Evolutionary conservation across 805 yeast genomes (phyloP).

Genomic region (Saturnispora zaruensis): DNA sequence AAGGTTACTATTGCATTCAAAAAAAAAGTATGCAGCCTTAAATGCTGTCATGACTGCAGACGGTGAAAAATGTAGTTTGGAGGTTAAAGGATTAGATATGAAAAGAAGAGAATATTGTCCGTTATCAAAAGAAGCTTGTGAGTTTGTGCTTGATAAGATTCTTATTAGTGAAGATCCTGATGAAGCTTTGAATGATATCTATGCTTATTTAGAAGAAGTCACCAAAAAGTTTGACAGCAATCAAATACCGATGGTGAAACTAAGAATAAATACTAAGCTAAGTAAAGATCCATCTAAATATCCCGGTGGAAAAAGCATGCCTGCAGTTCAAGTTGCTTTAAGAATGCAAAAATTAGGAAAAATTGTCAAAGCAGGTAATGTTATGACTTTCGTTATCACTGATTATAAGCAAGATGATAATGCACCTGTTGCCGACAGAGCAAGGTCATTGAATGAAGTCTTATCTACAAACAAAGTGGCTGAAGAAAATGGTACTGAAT

Average conservation of each 20-base stretch:
- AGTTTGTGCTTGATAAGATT: constrained; percentile 61
- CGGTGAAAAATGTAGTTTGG: constrained; percentile 55
- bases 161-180: constrained; percentile 70
- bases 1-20: constrained; percentile 77
- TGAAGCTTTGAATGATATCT: constrained; percentile 62
- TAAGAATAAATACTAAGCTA: constrained; percentile 74
- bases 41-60: constrained; percentile 38
- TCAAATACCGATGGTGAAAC: constrained; percentile 57
- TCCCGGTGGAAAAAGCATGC: constrained; percentile 77
- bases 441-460: constrained; percentile 73
- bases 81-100: constrained; percentile 96
- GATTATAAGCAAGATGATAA: constrained; percentile 31
- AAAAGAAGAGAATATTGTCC: constrained; percentile 94
- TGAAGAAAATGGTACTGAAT: constrained; percentile 20
- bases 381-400: constrained; percentile 78
- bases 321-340: constrained; percentile 80
- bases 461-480: constrained; percentile 32
- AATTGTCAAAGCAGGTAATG: constrained; percentile 80
- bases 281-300: constrained; percentile 85
- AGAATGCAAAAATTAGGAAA: constrained; percentile 77
- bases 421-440: constrained; percentile 62
- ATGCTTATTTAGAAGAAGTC: constrained; percentile 58
- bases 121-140: constrained; percentile 80
- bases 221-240: constrained; percentile 48
- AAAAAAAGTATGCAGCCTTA: constrained; percentile 95